Base-by-base conservation (phyloP, 257 asterid genomes). In the Lycium ferocissimum region DNA sequence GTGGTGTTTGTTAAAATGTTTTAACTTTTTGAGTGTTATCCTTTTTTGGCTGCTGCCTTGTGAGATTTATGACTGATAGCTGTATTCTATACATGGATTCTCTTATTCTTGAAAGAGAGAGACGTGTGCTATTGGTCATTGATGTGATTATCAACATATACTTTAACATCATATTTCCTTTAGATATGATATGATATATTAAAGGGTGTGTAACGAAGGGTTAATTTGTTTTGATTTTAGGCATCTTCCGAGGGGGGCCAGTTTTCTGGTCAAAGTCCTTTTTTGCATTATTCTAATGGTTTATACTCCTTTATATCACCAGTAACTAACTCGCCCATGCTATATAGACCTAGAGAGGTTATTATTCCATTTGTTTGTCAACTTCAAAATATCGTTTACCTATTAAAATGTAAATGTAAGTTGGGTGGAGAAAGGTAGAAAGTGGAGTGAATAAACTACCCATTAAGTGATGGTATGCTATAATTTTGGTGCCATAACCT, bases 191-290 rank as follows among this genome's bases (percentile, higher is more conserved):
- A n/a, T n/a, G n/a, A n/a, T n/a, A 2, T 5, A 5, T 15, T 57
- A 14, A 57, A 62, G 38, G 80, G 80, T 73, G 80, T 73, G 54
- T 47, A 9, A n/a, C 58, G 15, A 45, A 45, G 80, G n/a, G n/a
- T 62, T 62, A 62, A 7, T n/a, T 62, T 22, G 38, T 62, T 62
- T 38, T 8, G 70, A 62, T 62, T 62, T 62, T 62, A 62, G 35
- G 35, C 13, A 3, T 62, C 70, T 9, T 62, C 70, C 9, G 38
- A 62, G 7, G 26, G 17, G 26, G 22, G 15, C 38, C 67, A 61
- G 35, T 62, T 20, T 62, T 62, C 38, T 62, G 20, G 38, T 22
- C 70, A 15, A 58, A 18, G 63, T 9, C 63, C 26, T 17, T 5
- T 58, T 58, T 58, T 58, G 63, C 63, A 15, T 58, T 58, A 17